A percentile compares a stretch with the other conserved stretches of the same genome.
phyloP scores from a whole-genome alignment of 805 yeast species.

The Sugiyamaella floridensis region DNA sequence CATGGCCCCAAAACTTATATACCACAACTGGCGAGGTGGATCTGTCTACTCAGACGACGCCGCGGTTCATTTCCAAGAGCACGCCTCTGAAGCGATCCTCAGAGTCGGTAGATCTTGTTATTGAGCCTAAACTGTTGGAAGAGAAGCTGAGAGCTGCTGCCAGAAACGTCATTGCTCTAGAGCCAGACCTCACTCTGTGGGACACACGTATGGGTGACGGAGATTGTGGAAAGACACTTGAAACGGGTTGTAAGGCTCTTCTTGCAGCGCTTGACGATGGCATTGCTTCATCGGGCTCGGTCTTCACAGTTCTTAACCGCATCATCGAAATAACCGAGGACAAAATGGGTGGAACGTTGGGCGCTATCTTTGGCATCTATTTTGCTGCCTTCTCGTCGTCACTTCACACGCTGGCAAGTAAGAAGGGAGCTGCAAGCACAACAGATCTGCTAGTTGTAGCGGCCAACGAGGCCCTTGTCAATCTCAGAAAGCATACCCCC shows the following conservation, averaged over 20 bases:
- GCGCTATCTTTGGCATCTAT: slow-evolving; percentile 81
- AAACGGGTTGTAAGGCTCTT: slow-evolving; percentile 69
- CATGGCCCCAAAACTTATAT: slow-evolving; percentile 53
- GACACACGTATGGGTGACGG: slow-evolving; percentile 93
- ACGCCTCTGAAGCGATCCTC: slow-evolving; percentile 17
- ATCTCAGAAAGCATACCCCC: slow-evolving; percentile 73
- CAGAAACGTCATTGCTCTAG: slow-evolving; percentile 45
- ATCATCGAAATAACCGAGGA: slow-evolving; percentile 77
- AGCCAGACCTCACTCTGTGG: slow-evolving; percentile 74
- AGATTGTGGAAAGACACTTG: slow-evolving; percentile 88
- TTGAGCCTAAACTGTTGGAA: slow-evolving; percentile 26
- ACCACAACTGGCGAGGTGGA: slow-evolving; percentile 16
- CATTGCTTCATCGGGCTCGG: slow-evolving; percentile 22
- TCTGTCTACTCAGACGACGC: slow-evolving; percentile 13
- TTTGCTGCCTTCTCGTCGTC: slow-evolving; percentile 60
- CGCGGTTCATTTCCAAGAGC: not conserved
- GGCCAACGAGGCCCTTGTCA: slow-evolving; percentile 49
- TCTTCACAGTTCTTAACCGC: slow-evolving; percentile 48
- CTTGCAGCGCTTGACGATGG: slow-evolving; percentile 43
- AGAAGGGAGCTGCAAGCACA: slow-evolving; percentile 16
- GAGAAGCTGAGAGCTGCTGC: slow-evolving; percentile 23
- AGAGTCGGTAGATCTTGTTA: slow-evolving; percentile 12
- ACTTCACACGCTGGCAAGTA: slow-evolving; percentile 22
- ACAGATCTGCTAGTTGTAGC: slow-evolving; percentile 17
- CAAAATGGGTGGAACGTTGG: slow-evolving; percentile 93